Evolutionary conservation across 495 filamentous ascomycete genomes (phyloP).

Genomic region (Neurospora sp.): DNA sequence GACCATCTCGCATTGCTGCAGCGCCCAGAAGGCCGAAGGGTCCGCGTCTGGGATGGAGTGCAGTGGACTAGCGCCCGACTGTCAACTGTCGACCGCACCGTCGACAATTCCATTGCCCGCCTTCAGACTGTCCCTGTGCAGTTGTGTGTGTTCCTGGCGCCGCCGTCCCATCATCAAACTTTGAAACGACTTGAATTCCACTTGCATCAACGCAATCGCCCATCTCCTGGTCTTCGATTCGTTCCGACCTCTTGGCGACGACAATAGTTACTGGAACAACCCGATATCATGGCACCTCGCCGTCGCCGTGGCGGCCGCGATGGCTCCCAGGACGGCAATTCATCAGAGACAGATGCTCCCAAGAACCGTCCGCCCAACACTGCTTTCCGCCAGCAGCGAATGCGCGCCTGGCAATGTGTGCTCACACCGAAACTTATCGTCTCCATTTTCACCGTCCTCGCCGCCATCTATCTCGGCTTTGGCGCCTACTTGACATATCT

Average conservation of each 20-base stretch:
- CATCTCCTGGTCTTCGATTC: neutral
- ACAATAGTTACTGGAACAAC: neutral
- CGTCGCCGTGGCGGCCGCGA: constrained; percentile 22
- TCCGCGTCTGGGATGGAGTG: constrained; percentile 13
- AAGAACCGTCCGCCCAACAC: constrained; percentile 29
- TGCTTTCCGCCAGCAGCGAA: constrained; percentile 28
- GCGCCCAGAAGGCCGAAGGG: constrained; percentile 15
- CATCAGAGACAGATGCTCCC: constrained; percentile 14
- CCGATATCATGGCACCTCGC: constrained; percentile 22
- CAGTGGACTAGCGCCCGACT: neutral
- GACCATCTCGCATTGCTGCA: constrained; percentile 8
- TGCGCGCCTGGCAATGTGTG: constrained; percentile 28
- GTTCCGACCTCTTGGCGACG: neutral
- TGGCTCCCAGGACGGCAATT: constrained; percentile 11
- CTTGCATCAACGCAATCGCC: neutral
- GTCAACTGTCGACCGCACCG: neutral
- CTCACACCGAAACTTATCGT: constrained; percentile 29
- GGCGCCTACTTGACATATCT: constrained; percentile 26
- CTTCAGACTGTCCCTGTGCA: neutral
- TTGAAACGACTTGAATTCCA: neutral
- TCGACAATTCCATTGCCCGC: neutral
- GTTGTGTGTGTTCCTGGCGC: neutral
- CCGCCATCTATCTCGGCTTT: constrained; percentile 25
- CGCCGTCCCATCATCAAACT: neutral
- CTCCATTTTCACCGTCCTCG: constrained; percentile 25